A percentile compares a stretch with the other conserved stretches of the same genome.
Evolutionary conservation across 1,284 basidiomycete species (phyloP).

Genomic region (Sanghuangporus baumii): DNA sequence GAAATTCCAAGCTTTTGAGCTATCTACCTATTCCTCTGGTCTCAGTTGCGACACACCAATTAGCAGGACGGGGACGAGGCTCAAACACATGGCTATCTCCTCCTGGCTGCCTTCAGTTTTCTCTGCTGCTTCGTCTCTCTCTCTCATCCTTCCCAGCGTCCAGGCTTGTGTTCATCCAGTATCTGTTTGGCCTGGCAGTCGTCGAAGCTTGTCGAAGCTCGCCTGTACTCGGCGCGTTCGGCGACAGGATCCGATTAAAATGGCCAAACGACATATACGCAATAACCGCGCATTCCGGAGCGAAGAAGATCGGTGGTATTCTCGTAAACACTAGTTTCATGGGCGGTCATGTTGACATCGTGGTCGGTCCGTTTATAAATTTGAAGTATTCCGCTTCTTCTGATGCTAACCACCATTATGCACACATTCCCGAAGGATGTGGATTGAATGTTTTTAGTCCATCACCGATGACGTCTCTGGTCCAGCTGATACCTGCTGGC

Average conservation of each 20-base stretch:
- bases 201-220: conserved; percentile 70
- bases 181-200: conserved; percentile 88
- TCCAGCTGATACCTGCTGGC: conserved; percentile 52
- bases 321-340: conserved; percentile 86
- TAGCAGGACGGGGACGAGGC: conserved; percentile 86
- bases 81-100: conserved; percentile 93
- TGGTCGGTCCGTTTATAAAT: conserved; percentile 58
- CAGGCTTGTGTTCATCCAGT: conserved; percentile 92
- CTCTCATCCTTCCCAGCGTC: conserved; percentile 50
- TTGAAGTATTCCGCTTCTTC: neutral
- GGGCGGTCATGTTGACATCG: conserved; percentile 66
- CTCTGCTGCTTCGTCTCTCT: conserved; percentile 66
- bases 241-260: conserved; percentile 72
- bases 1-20: conserved; percentile 74
- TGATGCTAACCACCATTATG: neutral
- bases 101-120: conserved; percentile 84
- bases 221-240: conserved; percentile 47
- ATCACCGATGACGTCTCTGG: conserved; percentile 79
- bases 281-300: conserved; percentile 39
- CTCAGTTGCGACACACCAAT: conserved; percentile 84
- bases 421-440: conserved; percentile 52
- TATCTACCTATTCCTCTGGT: conserved; percentile 71
- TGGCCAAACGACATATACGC: conserved; percentile 99
- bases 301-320: conserved; percentile 85
- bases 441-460: conserved; percentile 87